Evolutionary conservation across 495 filamentous ascomycete species (phyloP).

Genomic region (Tetracladium setigerum): DNA sequence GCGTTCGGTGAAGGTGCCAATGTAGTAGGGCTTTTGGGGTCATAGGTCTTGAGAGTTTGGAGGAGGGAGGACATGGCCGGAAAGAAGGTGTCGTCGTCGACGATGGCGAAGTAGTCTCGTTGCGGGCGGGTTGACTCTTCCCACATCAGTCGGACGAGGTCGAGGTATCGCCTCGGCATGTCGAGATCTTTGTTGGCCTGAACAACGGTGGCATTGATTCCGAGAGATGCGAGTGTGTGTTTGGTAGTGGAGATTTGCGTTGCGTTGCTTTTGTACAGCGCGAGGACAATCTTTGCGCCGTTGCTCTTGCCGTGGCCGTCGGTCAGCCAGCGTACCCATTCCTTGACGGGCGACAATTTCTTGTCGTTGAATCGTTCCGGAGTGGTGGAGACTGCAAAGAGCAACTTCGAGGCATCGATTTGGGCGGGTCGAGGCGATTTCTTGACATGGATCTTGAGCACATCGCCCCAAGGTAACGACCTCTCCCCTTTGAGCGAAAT

Average conservation of each 20-base stretch:
- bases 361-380: slow-evolving; percentile 43
- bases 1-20: slow-evolving; percentile 50
- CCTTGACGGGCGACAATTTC: slow-evolving; percentile 20
- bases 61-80: slow-evolving; percentile 42
- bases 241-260: slow-evolving; percentile 24
- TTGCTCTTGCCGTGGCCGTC: slow-evolving; percentile 22
- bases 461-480: slow-evolving; percentile 1
- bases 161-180: slow-evolving; percentile 27
- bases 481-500: slow-evolving; percentile 4
- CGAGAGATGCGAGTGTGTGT: slow-evolving; percentile 10
- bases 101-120: slow-evolving; percentile 24
- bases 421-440: slow-evolving; percentile 12
- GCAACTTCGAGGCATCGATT: slow-evolving; percentile 43
- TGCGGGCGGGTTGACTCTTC: slow-evolving; percentile 13
- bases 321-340: slow-evolving; percentile 30
- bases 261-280: slow-evolving; percentile 36
- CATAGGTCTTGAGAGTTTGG: slow-evolving; percentile 35
- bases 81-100: slow-evolving; percentile 46
- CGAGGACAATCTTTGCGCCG: slow-evolving; percentile 36
- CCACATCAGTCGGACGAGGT: slow-evolving; percentile 24
- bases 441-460: slow-evolving; percentile 15
- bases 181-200: slow-evolving; percentile 19
- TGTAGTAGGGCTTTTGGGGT: slow-evolving; percentile 41
- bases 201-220: slow-evolving; percentile 26
- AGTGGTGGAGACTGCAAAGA: slow-evolving; percentile 54